Evolutionary conservation across 441 rosid species (phyloP), one percentile per base, ranked within the genome.

Genomic region (Gossypium laxum): DNA sequence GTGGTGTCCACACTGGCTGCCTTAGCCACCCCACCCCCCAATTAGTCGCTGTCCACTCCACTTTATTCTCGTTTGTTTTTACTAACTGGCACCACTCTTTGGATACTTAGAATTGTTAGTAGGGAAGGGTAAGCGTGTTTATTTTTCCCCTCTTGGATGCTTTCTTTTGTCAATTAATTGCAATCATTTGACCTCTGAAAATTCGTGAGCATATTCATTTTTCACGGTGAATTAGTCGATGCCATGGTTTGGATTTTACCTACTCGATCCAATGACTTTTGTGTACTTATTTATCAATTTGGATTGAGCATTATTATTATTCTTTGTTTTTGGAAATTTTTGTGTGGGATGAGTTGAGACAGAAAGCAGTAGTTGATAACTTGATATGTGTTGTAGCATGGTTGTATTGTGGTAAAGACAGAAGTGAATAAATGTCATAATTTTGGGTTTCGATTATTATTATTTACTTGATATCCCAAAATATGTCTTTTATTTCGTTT

Each of bases 21-120:
- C 21, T 66, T 67, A 48, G 24, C 70, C 70, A 67, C 5, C 1
- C 69, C 34, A 18, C 4, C 67, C 18, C 14, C 74, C 75, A 69
- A 68, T 8, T 32, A 32, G 41, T 32, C n/a, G 43, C 45, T 61
- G 83, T 64, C 79, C 72, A 63, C 67, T 74, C 70, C 58, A 67
- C 61, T 38, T 68, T 72, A 5, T 59, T 28, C 1, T 28, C 30
- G 64, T 64, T 65, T 21, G 18, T 19, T 63, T 43, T 63, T 21
- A 48, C 79, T 69, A 51, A 62, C 77, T 76, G 74, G 74, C 76
- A 74, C 67, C 75, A 71, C 43, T 62, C 62, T 74, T 75, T 72
- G 41, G 41, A 32, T 32, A 6, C 41, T 32, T 32, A 32, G 41
- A 32, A 32, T 32, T 32, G 41, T 32, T 32, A 57, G 60, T 10